phyloP scores from a whole-genome alignment of 495 filamentous ascomycete genomes.

The Penicillium dipodomyicola region DNA sequence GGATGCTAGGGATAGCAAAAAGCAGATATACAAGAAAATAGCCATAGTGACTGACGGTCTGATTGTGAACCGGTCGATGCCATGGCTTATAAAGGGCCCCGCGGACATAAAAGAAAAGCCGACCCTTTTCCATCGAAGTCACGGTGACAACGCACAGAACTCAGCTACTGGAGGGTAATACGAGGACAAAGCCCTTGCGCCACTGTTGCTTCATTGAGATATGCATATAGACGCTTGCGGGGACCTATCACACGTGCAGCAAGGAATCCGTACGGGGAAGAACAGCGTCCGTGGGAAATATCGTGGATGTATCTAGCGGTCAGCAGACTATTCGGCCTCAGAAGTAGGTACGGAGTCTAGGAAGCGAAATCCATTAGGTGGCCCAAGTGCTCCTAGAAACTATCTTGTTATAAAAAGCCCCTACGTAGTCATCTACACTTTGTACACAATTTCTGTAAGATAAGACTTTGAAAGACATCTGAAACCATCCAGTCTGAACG shows the following conservation, averaged over 20 bases:
- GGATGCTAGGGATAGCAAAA: conserved; percentile 20
- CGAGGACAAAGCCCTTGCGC: conserved; percentile 2
- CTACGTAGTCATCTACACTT: too few species aligned
- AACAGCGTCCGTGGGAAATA: neutral
- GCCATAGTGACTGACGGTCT: conserved; percentile 12
- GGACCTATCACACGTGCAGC: neutral
- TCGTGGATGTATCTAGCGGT: neutral
- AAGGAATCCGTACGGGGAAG: neutral
- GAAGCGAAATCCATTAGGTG: neutral
- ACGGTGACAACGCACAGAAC: neutral
- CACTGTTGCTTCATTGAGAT: neutral
- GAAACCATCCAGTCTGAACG: neutral
- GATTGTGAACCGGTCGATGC: conserved; percentile 6
- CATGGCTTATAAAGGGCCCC: conserved; percentile 13
- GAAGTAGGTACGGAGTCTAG: neutral
- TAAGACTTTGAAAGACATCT: neutral
- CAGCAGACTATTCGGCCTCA: neutral
- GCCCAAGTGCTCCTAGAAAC: too few species aligned
- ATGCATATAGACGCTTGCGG: conserved; percentile 2
- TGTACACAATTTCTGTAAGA: too few species aligned
- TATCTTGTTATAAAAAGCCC: too few species aligned
- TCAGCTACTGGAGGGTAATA: neutral
- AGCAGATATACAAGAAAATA: conserved; percentile 15
- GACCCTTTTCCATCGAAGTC: neutral
- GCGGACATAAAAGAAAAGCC: conserved; percentile 10